These are phyloP conservation scores for Blastomyces parvus DNA, from an alignment of 2,329 filamentous ascomycete species.

Conservation along the genomic window DNA sequence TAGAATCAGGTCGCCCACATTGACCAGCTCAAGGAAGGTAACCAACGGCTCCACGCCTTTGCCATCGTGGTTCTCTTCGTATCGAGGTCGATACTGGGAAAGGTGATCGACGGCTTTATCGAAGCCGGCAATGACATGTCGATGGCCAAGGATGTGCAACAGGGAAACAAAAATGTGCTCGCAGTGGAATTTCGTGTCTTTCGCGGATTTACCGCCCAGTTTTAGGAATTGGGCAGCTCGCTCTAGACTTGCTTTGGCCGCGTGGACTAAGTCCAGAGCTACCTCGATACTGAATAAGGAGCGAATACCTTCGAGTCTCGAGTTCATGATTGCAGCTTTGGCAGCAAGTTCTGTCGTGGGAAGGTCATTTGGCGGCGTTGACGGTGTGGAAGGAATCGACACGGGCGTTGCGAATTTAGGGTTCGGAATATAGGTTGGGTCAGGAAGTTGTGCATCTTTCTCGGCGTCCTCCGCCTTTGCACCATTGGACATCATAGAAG, in stretches of 20 bases:
- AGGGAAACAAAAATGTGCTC: slow-evolving; percentile 78
- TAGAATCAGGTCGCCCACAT: slow-evolving; percentile 93
- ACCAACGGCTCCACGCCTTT: slow-evolving; percentile 80
- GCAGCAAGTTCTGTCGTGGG: slow-evolving; percentile 88
- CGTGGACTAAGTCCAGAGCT: slow-evolving; percentile 77
- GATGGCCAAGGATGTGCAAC: slow-evolving; percentile 71
- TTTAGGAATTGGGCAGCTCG: slow-evolving; percentile 73
- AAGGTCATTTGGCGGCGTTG: slow-evolving; percentile 43
- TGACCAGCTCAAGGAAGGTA: slow-evolving; percentile 93
- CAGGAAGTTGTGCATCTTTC: slow-evolving; percentile 18
- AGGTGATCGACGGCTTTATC: slow-evolving; percentile 86
- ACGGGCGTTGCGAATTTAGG: slow-evolving; percentile 29
- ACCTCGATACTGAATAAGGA: slow-evolving; percentile 95
- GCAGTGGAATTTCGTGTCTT: slow-evolving; percentile 79
- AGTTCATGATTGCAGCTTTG: slow-evolving; percentile 96
- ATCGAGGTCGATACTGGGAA: slow-evolving; percentile 77
- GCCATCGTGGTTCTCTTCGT: slow-evolving; percentile 55
- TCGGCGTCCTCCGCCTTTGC: slow-evolving; percentile 21
- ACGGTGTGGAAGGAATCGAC: slow-evolving; percentile 21
- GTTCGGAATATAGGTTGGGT: slow-evolving; percentile 20
- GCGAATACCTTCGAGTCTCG: slow-evolving; percentile 84
- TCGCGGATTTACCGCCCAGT: slow-evolving; percentile 68
- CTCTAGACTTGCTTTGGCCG: slow-evolving; percentile 78
- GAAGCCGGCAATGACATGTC: slow-evolving; percentile 87
- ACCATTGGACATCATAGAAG: slow-evolving; percentile 48